Conservation (phyloP, 805 yeast genomes). For the Wickerhamiella dianesei region DNA sequence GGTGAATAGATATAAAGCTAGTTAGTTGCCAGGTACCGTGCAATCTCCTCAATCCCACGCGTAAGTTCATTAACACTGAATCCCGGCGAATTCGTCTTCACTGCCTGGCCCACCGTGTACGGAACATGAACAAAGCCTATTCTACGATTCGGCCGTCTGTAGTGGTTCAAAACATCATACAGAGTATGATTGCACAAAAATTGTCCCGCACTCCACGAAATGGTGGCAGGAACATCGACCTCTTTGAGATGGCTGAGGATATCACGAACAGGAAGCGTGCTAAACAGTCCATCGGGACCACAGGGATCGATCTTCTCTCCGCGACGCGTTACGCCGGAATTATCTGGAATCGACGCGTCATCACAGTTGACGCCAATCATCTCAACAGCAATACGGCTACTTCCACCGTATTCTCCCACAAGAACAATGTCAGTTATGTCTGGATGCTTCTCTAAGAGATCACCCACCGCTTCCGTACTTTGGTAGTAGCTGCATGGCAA, state of each 20-base stretch:
- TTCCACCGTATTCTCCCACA: slow-evolving; percentile 15
- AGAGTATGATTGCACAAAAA: slow-evolving; percentile 15
- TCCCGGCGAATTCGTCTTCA: slow-evolving; percentile 4
- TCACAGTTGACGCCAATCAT: slow-evolving; percentile 15
- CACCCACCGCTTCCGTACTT: slow-evolving; percentile 6
- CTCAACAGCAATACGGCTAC: slow-evolving; percentile 8
- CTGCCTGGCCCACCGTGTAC: slow-evolving; percentile 8
- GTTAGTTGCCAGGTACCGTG: slow-evolving; percentile 1
- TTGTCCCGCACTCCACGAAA: slow-evolving; percentile 16
- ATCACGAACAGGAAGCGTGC: slow-evolving; percentile 9
- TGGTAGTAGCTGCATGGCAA: slow-evolving; percentile 11
- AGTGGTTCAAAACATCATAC: slow-evolving; percentile 9
- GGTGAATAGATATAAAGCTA: neutral
- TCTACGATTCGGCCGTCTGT: neutral
- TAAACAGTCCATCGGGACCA: slow-evolving; percentile 12
- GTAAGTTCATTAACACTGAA: slow-evolving; percentile 5
- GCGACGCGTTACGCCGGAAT: slow-evolving; percentile 6
- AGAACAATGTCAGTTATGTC: slow-evolving; percentile 11
- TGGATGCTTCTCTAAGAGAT: slow-evolving; percentile 5
- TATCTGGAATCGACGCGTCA: slow-evolving; percentile 11
- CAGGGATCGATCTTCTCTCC: slow-evolving; percentile 2
- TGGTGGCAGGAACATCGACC: slow-evolving; percentile 5
- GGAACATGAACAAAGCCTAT: slow-evolving; percentile 16
- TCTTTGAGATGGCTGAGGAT: slow-evolving; percentile 5
- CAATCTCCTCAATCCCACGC: slow-evolving; percentile 3